Conservation (phyloP, 2,329 filamentous ascomycete species). For the Penicillium occitanis region DNA sequence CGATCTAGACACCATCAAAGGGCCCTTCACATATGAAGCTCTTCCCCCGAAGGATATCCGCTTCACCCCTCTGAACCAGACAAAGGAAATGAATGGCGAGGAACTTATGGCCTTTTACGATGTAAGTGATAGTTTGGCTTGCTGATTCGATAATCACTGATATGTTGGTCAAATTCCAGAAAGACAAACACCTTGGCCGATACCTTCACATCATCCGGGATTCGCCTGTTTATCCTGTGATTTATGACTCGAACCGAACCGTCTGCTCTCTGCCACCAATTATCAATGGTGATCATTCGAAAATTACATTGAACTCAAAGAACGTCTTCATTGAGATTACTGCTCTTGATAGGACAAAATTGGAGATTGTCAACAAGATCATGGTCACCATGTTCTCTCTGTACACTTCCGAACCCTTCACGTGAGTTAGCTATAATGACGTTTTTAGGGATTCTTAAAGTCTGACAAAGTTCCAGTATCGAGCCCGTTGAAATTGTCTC, state of each 20-base stretch:
- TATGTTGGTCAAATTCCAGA: constrained; percentile 47
- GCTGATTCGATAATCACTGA: background rate
- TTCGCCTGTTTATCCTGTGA: constrained; percentile 90
- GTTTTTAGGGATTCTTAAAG: background rate
- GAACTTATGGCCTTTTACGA: constrained; percentile 94
- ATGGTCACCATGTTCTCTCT: constrained; percentile 96
- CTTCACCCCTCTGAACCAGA: constrained; percentile 89
- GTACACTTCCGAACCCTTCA: constrained; percentile 85
- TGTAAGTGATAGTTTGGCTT: constrained; percentile 37
- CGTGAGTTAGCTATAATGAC: constrained; percentile 42
- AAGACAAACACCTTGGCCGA: constrained; percentile 85
- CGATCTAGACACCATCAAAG: constrained; percentile 88
- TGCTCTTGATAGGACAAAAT: constrained; percentile 90
- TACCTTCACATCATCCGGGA: constrained; percentile 95
- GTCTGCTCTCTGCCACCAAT: constrained; percentile 96
- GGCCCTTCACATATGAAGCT: constrained; percentile 96
- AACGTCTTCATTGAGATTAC: constrained; percentile 98
- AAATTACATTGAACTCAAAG: constrained; percentile 85
- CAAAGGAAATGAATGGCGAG: constrained; percentile 78
- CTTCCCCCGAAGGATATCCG: constrained; percentile 86
- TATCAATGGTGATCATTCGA: constrained; percentile 96
- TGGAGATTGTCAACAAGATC: constrained; percentile 93
- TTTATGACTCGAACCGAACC: constrained; percentile 81
- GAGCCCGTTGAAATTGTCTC: constrained; percentile 93
- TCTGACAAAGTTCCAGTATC: constrained; percentile 48